Evolutionary conservation across 2,329 filamentous ascomycete genomes (phyloP).

Genomic region (Fusarium tanahbumbuense): DNA sequence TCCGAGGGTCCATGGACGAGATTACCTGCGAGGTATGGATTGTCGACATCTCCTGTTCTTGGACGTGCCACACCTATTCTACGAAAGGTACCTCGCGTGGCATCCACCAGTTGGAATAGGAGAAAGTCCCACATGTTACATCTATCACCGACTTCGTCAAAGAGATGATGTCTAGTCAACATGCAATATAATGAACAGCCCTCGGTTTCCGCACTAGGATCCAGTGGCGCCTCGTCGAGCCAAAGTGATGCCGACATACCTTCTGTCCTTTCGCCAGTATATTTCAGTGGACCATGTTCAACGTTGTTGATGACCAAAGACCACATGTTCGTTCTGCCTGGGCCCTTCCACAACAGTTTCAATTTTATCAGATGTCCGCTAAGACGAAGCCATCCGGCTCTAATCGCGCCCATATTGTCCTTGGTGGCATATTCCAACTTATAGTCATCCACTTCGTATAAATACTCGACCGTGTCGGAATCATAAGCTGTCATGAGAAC

Average conservation of each 20-base stretch:
- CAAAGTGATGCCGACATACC: too few relatives aligned
- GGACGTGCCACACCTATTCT: not conserved
- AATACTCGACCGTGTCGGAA: too few relatives aligned
- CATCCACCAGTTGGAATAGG: not conserved
- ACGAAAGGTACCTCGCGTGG: not conserved
- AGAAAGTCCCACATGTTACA: not conserved
- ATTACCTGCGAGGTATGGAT: not conserved
- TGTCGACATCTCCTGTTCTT: not conserved
- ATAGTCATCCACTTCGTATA: not conserved
- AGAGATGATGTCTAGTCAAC: not conserved
- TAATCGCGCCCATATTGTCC: not conserved
- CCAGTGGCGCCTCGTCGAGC: too few relatives aligned
- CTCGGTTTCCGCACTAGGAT: not conserved
- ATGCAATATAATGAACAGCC: not conserved
- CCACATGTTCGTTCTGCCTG: not conserved
- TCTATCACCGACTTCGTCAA: not conserved
- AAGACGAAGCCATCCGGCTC: not conserved
- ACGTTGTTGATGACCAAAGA: not conserved
- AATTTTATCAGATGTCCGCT: not conserved
- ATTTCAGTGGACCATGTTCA: not conserved
- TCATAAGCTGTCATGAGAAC: too few relatives aligned
- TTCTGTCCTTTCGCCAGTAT: too few relatives aligned
- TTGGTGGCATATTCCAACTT: not conserved
- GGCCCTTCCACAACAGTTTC: not conserved
- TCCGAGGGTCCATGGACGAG: not conserved